Evolutionary conservation across 345 rosid species (phyloP).

Genomic region (Iberis pinnata): DNA sequence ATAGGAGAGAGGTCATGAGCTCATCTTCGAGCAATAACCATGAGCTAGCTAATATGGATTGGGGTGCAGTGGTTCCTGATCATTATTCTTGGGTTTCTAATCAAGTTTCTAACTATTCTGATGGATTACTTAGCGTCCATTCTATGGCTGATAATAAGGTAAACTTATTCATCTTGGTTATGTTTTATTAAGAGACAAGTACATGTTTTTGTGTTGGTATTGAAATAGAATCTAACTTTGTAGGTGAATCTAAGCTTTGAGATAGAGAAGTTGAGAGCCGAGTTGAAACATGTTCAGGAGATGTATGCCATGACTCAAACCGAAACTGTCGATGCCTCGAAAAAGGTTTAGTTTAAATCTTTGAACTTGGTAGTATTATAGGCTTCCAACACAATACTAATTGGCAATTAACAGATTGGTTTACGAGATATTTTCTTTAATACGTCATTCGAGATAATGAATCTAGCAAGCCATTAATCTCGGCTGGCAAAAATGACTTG

Average conservation of each 20-base stretch:
- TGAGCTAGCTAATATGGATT: slow-evolving; percentile 32
- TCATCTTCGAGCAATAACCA: slow-evolving; percentile 36
- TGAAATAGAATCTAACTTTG: neutral
- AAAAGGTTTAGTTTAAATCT: slow-evolving; percentile 42
- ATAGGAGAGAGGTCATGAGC: slow-evolving; percentile 32
- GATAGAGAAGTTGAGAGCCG: slow-evolving; percentile 81
- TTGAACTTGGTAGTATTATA: too few relatives aligned
- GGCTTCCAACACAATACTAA: too few relatives aligned
- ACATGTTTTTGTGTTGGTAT: neutral
- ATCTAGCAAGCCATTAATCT: too few relatives aligned
- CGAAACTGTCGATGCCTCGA: slow-evolving; percentile 70
- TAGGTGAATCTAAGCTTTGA: slow-evolving; percentile 65
- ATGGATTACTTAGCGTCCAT: slow-evolving; percentile 35
- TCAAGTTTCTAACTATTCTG: slow-evolving; percentile 46
- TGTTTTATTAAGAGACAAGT: neutral
- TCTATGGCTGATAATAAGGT: slow-evolving; percentile 50
- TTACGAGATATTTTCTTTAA: too few relatives aligned
- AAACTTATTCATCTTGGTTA: neutral
- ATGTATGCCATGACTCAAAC: slow-evolving; percentile 73
- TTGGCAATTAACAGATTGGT: too few relatives aligned
- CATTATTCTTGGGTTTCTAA: slow-evolving; percentile 42
- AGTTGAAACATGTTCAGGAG: slow-evolving; percentile 70
- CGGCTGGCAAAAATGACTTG: too few relatives aligned
- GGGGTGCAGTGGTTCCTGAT: slow-evolving; percentile 39
- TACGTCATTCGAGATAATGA: too few relatives aligned